Base-by-base conservation (phyloP, 768 basidiomycete genomes). In the Mycena venus region DNA sequence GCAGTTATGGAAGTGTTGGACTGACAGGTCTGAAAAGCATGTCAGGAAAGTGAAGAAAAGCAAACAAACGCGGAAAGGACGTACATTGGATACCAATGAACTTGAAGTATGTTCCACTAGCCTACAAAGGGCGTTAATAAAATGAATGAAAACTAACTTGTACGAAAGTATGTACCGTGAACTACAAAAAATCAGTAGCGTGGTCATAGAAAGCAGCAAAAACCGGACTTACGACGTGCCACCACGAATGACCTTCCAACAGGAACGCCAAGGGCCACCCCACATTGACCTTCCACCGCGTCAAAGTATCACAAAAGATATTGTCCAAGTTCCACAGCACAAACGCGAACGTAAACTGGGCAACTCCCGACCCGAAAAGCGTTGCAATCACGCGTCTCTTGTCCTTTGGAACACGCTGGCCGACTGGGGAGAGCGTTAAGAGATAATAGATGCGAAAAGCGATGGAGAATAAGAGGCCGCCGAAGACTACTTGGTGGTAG, bases 271-370 rank as follows among this genome's bases (percentile, higher is more conserved):
- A 70, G 10, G 93, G 93, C 92, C 92, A 93, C 0, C 92, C 91
- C 11, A 93, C 55, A 10, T 75, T 63, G 3, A 86, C 79, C 78
- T 93, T 94, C 88, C 89, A 90, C 11, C 77, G 70, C 11, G 91
- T 93, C 58, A 94, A 77, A 19, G 82, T 81, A 63, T 85, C 84
- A 79, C 95, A 96, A 77, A 92, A 95, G 11, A 93, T 86, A 76
- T 95, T 95, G 80, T 96, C 95, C 74, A 95, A 75, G 79, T 95
- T 96, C 94, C 94, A 95, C 27, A 95, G 83, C 15, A 90, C 80
- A 80, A 95, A 95, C 0, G 93, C 95, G 8, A 90, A 77, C 0
- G 86, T 84, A 78, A 95, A 95, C 11, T 89, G 82, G 1, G 77
- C 82, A 9, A 89, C 86, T 27, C 95, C 95, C 1, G 81, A 86